Base-by-base conservation (phyloP, 768 basidiomycete genomes). In the Mycena vulgaris region DNA sequence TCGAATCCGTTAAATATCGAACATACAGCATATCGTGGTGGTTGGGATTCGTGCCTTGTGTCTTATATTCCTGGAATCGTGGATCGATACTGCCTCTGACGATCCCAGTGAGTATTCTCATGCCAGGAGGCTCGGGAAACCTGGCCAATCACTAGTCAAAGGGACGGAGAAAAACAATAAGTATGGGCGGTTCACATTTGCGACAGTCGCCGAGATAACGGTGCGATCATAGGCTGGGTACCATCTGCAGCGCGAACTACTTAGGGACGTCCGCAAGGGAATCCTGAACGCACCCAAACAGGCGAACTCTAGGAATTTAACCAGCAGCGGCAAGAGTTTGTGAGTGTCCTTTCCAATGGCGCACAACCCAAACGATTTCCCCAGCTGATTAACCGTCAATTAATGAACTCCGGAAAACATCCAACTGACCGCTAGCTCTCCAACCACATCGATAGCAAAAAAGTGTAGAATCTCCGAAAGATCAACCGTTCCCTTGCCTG, bases 281-380 rank as follows among this genome's bases (percentile, higher is more conserved):
- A n/a, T n/a, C n/a, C n/a, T n/a, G n/a, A n/a, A 66, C 59, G 17
- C n/a, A 68, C 66, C 25, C 23, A 68, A 35, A 23, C 66, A 68
- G 21, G 51, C 59, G 19, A 68, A 27, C 40, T 68, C 59, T 25
- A 68, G 42, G 19, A 55, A 60, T 39, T 61, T 52, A 14, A 47
- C 59, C 23, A 61, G 40, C 49, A 55, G 17, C 1, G 59, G 59
- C 14, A 68, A 16, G 25, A 53, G 42, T 8, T 62, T 48, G 42
- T 48, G 42, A 14, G 40, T 61, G 28, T 62, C 66, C 25, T 53
- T 28, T 28, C 66, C 66, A 7, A 30, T 17, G 5, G 57, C 60
- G 21, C 59, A 68, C 13, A 68, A 17, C 2, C 42, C 59, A 30
- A 68, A 68, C 19, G 66, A 61, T 39, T 48, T 61, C 9, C 59